phyloP scores from a whole-genome alignment of 345 rosid genomes.

The Lenwebbia sp. region DNA sequence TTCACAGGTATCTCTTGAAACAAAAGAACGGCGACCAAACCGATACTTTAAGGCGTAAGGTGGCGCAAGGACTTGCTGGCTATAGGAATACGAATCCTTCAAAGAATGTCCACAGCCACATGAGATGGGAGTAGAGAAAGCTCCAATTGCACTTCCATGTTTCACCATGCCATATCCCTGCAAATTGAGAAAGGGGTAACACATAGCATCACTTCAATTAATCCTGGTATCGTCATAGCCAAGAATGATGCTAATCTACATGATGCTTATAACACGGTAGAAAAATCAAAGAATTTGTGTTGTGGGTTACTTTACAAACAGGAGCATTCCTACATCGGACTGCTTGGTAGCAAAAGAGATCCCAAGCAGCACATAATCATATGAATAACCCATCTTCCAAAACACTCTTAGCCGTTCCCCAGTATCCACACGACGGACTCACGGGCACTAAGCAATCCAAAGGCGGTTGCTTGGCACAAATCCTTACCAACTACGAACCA shows the following conservation, averaged over 20 bases:
- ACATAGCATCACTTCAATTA: neutral
- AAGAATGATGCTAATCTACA: neutral
- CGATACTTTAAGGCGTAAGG: constrained; percentile 12
- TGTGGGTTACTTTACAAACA: neutral
- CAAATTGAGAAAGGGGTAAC: neutral
- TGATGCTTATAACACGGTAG: neutral
- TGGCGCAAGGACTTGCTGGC: constrained; percentile 6
- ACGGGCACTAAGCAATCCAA: neutral
- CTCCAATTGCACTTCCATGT: constrained; percentile 15
- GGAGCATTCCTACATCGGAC: neutral
- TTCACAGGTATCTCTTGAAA: constrained; percentile 14
- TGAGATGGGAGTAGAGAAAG: constrained; percentile 10
- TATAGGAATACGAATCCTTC: constrained; percentile 3
- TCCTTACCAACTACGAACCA: neutral
- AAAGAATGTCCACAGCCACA: constrained; percentile 20
- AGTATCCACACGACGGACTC: neutral
- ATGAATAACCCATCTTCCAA: neutral
- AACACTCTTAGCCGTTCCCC: too few species aligned
- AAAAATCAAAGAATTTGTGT: neutral
- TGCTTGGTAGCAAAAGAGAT: neutral
- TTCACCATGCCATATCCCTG: constrained; percentile 46
- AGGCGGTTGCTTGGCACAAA: neutral
- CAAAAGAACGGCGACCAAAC: constrained; percentile 17
- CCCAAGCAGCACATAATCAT: neutral
- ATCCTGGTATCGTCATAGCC: neutral